Percentiles rank a stretch among this genome's conserved stretches.
Conservation (phyloP, 768 basidiomycete genomes). For the Sarcodon sp. region DNA sequence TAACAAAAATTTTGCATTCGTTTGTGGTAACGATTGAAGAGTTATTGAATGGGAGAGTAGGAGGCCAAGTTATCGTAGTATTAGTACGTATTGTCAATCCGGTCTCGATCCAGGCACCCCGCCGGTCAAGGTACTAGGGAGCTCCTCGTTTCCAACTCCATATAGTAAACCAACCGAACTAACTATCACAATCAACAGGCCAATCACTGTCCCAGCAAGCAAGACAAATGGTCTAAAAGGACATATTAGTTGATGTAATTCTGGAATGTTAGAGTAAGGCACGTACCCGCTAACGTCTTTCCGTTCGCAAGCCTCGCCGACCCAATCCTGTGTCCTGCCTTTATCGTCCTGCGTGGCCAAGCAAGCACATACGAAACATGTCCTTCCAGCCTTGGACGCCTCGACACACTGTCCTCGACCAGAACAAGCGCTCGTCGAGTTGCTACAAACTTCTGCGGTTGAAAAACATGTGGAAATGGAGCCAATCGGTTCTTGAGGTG, state of each 20-base stretch:
- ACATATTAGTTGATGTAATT: neutral
- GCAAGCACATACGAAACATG: constrained; percentile 37
- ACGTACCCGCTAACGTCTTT: constrained; percentile 74
- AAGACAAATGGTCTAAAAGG: constrained; percentile 56
- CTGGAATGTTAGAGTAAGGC: neutral
- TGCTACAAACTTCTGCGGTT: constrained; percentile 38
- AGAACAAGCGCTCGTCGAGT: constrained; percentile 54
- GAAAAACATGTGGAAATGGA: constrained; percentile 51
- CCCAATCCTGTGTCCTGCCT: constrained; percentile 59
- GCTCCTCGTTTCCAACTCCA: constrained; percentile 40
- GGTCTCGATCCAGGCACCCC: constrained; percentile 37
- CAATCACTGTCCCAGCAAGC: constrained; percentile 53
- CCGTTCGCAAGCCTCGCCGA: constrained; percentile 62
- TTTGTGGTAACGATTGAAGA: no score
- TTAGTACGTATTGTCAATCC: constrained; percentile 21
- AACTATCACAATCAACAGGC: constrained; percentile 49
- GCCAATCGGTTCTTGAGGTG: constrained; percentile 35
- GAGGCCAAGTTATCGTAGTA: no score
- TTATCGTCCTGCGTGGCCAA: constrained; percentile 32
- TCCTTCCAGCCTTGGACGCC: constrained; percentile 43
- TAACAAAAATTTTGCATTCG: no score
- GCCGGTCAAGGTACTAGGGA: constrained; percentile 67
- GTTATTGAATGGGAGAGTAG: no score
- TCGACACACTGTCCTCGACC: constrained; percentile 55
- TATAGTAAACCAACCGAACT: constrained; percentile 58